Percentiles rank a stretch among this genome's conserved stretches.
Conservation (phyloP, 306 rosid genomes). For the Myrica gale region DNA sequence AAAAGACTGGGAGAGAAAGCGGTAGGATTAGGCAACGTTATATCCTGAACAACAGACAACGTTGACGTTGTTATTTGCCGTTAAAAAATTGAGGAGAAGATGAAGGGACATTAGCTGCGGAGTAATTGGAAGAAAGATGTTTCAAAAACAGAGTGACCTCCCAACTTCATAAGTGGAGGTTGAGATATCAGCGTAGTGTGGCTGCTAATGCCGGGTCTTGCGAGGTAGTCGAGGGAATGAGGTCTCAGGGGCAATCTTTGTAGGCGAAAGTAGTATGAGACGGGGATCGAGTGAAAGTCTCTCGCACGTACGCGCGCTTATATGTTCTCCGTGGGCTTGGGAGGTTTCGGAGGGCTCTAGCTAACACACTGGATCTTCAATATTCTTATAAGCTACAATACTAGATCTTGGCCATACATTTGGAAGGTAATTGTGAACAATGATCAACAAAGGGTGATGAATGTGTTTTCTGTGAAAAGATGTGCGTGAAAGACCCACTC, state of each 20-base stretch:
- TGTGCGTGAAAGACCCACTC: conserved; percentile 20
- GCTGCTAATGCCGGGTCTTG: conserved; percentile 38
- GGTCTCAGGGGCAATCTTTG: not conserved
- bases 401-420: conserved; percentile 13
- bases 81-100: conserved; percentile 32
- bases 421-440: not conserved
- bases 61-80: conserved; percentile 26
- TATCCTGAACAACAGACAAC: conserved; percentile 5
- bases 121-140: not conserved
- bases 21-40: not conserved
- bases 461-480: not conserved
- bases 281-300: not conserved
- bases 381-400: not conserved
- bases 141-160: conserved; percentile 7
- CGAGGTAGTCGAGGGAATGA: conserved; percentile 30
- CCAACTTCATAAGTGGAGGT: conserved; percentile 27
- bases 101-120: conserved; percentile 9
- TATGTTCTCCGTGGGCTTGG: conserved; percentile 6
- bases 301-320: not conserved
- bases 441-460: not conserved
- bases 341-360: not conserved
- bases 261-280: conserved; percentile 28
- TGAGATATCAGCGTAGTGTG: conserved; percentile 38
- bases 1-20: conserved; percentile 8
- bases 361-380: not conserved